A percentile compares a stretch with the other conserved stretches of the same genome.
phyloP scores from a whole-genome alignment of 495 filamentous ascomycete species.

The Cudoniella acicularis region DNA sequence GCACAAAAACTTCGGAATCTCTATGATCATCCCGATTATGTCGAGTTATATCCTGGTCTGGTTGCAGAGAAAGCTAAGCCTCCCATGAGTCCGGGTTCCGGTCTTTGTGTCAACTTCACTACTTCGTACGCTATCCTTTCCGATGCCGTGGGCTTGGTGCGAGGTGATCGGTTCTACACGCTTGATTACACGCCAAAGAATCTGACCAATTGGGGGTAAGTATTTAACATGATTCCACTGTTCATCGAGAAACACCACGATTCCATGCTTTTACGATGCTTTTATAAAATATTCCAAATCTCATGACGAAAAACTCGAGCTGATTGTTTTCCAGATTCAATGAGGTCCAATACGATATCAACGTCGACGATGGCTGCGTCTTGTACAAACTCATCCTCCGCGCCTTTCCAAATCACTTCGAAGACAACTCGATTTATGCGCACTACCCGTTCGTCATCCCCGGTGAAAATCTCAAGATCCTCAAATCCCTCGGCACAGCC shows the following conservation, averaged over 20 bases:
- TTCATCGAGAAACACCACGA: too few relatives aligned
- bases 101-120: slow-evolving; percentile 78
- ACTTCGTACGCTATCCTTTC: slow-evolving; percentile 80
- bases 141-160: slow-evolving; percentile 80
- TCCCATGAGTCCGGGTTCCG: slow-evolving; percentile 70
- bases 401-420: slow-evolving; percentile 79
- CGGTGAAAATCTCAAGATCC: slow-evolving; percentile 67
- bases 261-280: too few relatives aligned
- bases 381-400: slow-evolving; percentile 80
- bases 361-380: slow-evolving; percentile 75
- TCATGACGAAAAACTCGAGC: too few relatives aligned
- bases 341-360: slow-evolving; percentile 67
- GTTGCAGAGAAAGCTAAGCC: slow-evolving; percentile 78
- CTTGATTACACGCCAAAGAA: slow-evolving; percentile 65
- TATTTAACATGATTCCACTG: neutral
- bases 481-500: slow-evolving; percentile 65
- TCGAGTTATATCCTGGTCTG: slow-evolving; percentile 79
- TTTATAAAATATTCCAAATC: too few relatives aligned
- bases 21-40: slow-evolving; percentile 75
- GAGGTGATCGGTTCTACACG: slow-evolving; percentile 86
- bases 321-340: slow-evolving; percentile 39
- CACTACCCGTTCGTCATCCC: slow-evolving; percentile 84
- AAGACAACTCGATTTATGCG: slow-evolving; percentile 77
- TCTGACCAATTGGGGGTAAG: slow-evolving; percentile 75
- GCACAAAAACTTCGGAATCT: slow-evolving; percentile 66